Percentiles rank a stretch among this genome's conserved stretches.
Conservation (phyloP, 2,329 filamentous ascomycete genomes). For the Exophiala sp. region DNA sequence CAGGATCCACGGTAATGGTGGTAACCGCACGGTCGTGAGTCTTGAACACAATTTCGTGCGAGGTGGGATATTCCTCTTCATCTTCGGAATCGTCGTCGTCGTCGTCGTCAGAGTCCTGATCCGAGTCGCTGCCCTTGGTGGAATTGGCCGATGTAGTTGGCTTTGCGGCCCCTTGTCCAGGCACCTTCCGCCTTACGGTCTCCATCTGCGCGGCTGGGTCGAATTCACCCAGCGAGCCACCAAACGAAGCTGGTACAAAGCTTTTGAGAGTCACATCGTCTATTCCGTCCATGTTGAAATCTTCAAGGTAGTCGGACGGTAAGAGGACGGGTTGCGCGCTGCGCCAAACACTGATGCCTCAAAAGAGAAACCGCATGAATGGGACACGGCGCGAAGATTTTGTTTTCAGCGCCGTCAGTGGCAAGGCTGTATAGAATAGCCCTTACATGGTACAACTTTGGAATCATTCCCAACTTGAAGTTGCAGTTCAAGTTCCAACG, state of each 20-base stretch:
- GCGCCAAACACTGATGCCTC: too few species aligned
- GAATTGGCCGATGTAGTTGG: slow-evolving; percentile 31
- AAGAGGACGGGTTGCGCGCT: too few species aligned
- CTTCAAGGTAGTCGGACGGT: too few species aligned
- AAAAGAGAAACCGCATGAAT: too few species aligned
- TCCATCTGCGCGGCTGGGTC: slow-evolving; percentile 77
- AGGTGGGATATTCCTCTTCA: slow-evolving; percentile 83
- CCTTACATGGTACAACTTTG: too few species aligned
- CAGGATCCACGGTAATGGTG: slow-evolving; percentile 73
- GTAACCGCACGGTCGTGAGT: slow-evolving; percentile 87
- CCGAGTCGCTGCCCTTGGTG: slow-evolving; percentile 32
- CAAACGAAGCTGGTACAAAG: slow-evolving; percentile 77
- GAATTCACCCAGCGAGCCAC: slow-evolving; percentile 68
- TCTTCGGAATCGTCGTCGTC: slow-evolving; percentile 55
- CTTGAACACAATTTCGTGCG: slow-evolving; percentile 87
- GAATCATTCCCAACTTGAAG: too few species aligned
- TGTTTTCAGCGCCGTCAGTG: too few species aligned
- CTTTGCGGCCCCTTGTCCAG: slow-evolving; percentile 34
- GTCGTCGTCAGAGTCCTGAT: slow-evolving; percentile 38
- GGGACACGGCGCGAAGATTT: not conserved
- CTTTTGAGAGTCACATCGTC: slow-evolving; percentile 44
- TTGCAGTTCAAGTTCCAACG: too few species aligned
- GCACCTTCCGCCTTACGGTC: slow-evolving; percentile 60
- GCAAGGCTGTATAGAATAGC: too few species aligned
- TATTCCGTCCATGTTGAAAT: slow-evolving; percentile 10